These are phyloP conservation scores for Acrocalymma vagum DNA, from an alignment of 2,329 filamentous ascomycete genomes.

Conservation along the genomic window DNA sequence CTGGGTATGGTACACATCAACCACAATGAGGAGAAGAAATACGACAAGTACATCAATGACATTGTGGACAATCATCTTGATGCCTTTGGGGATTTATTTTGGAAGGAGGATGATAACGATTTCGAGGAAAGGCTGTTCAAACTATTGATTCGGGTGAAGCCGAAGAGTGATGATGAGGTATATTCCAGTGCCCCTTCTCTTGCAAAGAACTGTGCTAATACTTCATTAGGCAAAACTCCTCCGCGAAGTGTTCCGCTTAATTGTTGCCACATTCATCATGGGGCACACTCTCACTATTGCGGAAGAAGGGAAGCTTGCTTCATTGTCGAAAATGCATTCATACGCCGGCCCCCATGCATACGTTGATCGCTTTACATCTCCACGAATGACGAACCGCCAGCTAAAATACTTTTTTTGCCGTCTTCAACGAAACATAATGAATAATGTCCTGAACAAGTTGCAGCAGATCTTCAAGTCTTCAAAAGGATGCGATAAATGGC, in stretches of 20 bases:
- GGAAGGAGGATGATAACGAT: constrained; percentile 55
- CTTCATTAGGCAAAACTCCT: constrained; percentile 48
- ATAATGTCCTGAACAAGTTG: constrained; percentile 54
- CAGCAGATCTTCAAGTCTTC: constrained; percentile 56
- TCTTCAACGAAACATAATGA: constrained; percentile 52
- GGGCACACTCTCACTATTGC: constrained; percentile 56
- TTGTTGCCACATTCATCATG: constrained; percentile 60
- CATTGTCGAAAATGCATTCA: constrained; percentile 50
- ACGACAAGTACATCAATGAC: constrained; percentile 55
- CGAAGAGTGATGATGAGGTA: constrained; percentile 52
- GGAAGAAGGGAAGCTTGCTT: constrained; percentile 45
- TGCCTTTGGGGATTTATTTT: constrained; percentile 53
- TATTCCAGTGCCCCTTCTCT: constrained; percentile 4
- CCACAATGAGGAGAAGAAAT: constrained; percentile 52
- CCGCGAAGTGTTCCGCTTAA: constrained; percentile 54
- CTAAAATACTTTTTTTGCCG: constrained; percentile 59
- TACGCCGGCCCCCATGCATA: constrained; percentile 40
- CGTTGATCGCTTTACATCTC: constrained; percentile 44
- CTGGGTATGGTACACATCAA: constrained; percentile 57
- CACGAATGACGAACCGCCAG: constrained; percentile 58
- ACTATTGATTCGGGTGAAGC: constrained; percentile 49
- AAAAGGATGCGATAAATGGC: constrained; percentile 55
- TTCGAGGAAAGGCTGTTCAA: constrained; percentile 54
- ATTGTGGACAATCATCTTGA: constrained; percentile 52
- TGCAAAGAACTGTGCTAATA: background rate